These are phyloP conservation scores for Fusarium ambrosium DNA, from an alignment of 2,329 filamentous ascomycete genomes.

Conservation along the genomic window DNA sequence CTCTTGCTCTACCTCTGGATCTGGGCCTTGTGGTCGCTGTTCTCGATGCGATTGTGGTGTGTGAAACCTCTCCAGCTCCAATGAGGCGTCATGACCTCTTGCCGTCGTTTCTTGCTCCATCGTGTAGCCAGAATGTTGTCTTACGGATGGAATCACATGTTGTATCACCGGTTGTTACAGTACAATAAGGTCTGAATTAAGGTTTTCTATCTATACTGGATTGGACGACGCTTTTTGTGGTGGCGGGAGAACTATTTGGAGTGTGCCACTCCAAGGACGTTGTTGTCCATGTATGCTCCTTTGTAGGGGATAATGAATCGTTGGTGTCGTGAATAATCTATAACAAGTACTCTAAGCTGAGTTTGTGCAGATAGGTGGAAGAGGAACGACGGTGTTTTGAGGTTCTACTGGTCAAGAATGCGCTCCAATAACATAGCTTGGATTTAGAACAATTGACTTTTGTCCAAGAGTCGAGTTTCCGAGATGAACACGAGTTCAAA, in stretches of 20 bases:
- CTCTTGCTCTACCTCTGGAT: conserved; percentile 21
- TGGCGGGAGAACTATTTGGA: conserved; percentile 1
- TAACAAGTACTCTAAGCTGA: neutral
- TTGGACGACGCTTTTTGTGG: neutral
- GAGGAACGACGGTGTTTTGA: neutral
- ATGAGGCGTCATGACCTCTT: neutral
- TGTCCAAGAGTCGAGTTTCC: neutral
- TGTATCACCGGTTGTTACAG: neutral
- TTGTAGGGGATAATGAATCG: no score
- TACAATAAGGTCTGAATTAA: conserved; percentile 13
- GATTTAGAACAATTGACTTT: neutral
- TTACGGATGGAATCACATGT: neutral
- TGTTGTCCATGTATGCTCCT: neutral
- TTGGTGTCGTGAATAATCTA: neutral
- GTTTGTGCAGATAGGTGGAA: neutral
- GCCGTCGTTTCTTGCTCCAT: neutral
- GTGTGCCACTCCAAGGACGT: neutral
- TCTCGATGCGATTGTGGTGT: neutral
- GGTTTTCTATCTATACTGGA: conserved; percentile 12
- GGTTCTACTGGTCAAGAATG: neutral
- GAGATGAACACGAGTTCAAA: neutral
- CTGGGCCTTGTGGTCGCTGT: neutral
- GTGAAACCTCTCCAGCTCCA: conserved; percentile 22
- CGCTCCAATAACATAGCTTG: neutral
- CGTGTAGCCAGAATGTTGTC: neutral